Evolutionary conservation across 495 filamentous ascomycete genomes (phyloP).

Genomic region (Trichocladium antarcticum): DNA sequence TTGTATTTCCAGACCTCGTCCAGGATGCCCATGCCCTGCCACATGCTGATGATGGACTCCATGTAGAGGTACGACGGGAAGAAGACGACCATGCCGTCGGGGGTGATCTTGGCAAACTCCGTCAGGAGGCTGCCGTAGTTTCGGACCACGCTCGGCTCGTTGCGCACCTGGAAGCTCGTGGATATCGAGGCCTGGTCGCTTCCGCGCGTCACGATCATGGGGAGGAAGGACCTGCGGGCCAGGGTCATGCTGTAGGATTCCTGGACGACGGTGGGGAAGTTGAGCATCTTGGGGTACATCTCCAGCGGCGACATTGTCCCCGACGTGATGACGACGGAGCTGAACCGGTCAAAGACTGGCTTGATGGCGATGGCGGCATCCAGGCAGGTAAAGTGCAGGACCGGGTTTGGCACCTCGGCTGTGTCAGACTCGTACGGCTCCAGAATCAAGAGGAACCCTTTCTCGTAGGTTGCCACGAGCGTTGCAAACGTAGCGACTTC

Average conservation of each 20-base stretch:
- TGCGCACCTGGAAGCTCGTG: constrained; percentile 84
- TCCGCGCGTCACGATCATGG: constrained; percentile 93
- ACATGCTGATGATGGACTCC: constrained; percentile 97
- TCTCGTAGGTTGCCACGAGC: constrained; percentile 92
- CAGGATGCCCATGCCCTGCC: constrained; percentile 95
- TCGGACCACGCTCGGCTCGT: constrained; percentile 84
- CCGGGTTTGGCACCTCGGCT: constrained; percentile 88
- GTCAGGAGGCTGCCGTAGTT: constrained; percentile 91
- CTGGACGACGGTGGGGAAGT: constrained; percentile 80
- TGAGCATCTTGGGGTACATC: constrained; percentile 99
- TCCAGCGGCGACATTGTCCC: constrained; percentile 94
- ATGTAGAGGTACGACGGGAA: constrained; percentile 99
- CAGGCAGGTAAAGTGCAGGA: constrained; percentile 91
- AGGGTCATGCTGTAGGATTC: constrained; percentile 97
- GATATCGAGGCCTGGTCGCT: constrained; percentile 87
- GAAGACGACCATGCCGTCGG: constrained; percentile 96
- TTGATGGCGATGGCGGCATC: constrained; percentile 98
- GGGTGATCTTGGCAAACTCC: constrained; percentile 88
- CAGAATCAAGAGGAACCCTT: constrained; percentile 88
- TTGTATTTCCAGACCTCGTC: constrained; percentile 99
- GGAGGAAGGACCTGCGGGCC: constrained; percentile 86
- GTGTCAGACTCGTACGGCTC: constrained; percentile 95
- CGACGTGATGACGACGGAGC: constrained; percentile 96
- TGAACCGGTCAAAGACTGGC: constrained; percentile 93
- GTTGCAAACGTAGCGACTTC: constrained; percentile 99